phyloP scores from a whole-genome alignment of 345 rosid genomes.

The Populus simonii region DNA sequence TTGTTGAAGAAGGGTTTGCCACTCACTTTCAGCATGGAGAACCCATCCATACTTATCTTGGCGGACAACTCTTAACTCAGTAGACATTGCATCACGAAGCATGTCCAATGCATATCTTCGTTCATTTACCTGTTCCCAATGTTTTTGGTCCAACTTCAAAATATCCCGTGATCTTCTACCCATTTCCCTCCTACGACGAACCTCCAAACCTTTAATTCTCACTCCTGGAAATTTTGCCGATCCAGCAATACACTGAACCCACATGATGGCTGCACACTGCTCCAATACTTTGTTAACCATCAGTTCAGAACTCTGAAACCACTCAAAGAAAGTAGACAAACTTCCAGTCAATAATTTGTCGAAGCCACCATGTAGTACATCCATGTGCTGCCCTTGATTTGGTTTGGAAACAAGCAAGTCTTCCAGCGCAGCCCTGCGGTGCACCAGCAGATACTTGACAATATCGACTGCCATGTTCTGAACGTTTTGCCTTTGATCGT shows the following conservation, averaged over 20 bases:
- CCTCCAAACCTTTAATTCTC: slow-evolving; percentile 89
- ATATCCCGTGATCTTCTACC: slow-evolving; percentile 83
- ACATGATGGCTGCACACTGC: slow-evolving; percentile 94
- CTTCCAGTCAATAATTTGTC: slow-evolving; percentile 85
- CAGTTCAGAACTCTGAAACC: slow-evolving; percentile 83
- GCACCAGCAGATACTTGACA: slow-evolving; percentile 76
- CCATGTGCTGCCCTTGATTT: slow-evolving; percentile 74
- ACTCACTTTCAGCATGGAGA: slow-evolving; percentile 99
- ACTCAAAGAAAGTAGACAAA: slow-evolving; percentile 68
- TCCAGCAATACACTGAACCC: slow-evolving; percentile 92
- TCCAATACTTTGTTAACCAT: slow-evolving; percentile 79
- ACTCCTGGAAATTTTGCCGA: slow-evolving; percentile 95
- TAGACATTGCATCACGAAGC: slow-evolving; percentile 94
- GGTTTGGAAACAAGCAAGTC: slow-evolving; percentile 87
- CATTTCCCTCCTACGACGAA: slow-evolving; percentile 89
- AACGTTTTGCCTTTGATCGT: slow-evolving; percentile 74
- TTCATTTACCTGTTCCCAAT: slow-evolving; percentile 94
- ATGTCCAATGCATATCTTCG: slow-evolving; percentile 92
- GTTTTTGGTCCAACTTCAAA: slow-evolving; percentile 73
- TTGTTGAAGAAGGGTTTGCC: slow-evolving; percentile 97
- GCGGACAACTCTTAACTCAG: slow-evolving; percentile 97
- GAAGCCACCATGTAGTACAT: slow-evolving; percentile 92
- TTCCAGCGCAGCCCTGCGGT: slow-evolving; percentile 83
- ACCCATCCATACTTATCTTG: slow-evolving; percentile 99
- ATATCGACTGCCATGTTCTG: slow-evolving; percentile 84